phyloP scores from a whole-genome alignment of 2,329 filamentous ascomycete genomes.

The Emydomyces testavorans region DNA sequence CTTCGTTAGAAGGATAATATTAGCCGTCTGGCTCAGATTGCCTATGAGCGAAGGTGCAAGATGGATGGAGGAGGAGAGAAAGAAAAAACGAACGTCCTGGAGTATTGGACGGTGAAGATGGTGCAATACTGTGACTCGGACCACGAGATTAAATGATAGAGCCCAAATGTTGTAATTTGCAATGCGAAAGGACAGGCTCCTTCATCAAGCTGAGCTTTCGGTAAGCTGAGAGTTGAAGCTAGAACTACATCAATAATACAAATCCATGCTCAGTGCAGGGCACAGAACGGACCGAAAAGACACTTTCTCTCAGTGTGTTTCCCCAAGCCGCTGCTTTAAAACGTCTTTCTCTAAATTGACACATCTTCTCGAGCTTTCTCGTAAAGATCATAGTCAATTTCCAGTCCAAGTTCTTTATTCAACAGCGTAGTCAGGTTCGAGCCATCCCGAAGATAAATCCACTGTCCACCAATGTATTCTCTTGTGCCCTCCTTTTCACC shows the following conservation, averaged over 20 bases:
- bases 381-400: constrained; percentile 39
- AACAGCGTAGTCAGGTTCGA: constrained; percentile 61
- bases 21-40: too few species aligned
- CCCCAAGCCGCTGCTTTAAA: not conserved
- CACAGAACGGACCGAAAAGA: too few species aligned
- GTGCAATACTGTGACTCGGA: too few species aligned
- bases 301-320: not conserved
- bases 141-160: too few species aligned
- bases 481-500: constrained; percentile 64
- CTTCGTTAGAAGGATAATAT: too few species aligned
- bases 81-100: too few species aligned
- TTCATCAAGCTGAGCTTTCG: not conserved
- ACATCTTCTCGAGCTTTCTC: not conserved
- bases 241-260: not conserved
- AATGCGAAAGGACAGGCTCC: not conserved
- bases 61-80: not conserved
- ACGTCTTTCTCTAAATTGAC: not conserved
- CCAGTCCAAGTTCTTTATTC: constrained; percentile 61
- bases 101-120: too few species aligned
- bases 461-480: constrained; percentile 47
- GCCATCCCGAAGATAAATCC: constrained; percentile 83
- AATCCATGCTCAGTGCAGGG: too few species aligned
- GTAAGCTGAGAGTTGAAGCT: not conserved
- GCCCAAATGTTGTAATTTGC: not conserved
- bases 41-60: not conserved